Percentiles rank a stretch among this genome's conserved stretches.
Conservation (phyloP, 345 rosid genomes). For the Leavenworthia alabamica region DNA sequence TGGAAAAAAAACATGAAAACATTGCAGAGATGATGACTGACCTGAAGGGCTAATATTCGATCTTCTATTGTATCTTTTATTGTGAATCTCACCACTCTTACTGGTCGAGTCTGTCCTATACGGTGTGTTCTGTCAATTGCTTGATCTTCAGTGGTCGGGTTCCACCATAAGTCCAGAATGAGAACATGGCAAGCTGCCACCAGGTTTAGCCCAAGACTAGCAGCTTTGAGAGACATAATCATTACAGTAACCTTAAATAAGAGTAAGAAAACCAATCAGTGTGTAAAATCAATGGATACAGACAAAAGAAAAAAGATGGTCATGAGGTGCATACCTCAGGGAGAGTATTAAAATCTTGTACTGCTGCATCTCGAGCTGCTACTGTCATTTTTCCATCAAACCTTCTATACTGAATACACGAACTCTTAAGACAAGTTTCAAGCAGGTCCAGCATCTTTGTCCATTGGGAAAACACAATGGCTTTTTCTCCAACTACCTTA, state of each 20-base stretch:
- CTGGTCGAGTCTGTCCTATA: slow-evolving; percentile 89
- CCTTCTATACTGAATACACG: slow-evolving; percentile 76
- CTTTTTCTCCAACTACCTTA: slow-evolving; percentile 64
- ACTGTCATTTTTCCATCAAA: slow-evolving; percentile 99
- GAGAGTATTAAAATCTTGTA: slow-evolving; percentile 79
- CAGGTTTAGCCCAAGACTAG: slow-evolving; percentile 94
- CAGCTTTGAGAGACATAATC: slow-evolving; percentile 96
- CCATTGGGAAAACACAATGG: slow-evolving; percentile 95
- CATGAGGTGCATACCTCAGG: slow-evolving; percentile 61
- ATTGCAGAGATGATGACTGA: slow-evolving; percentile 14
- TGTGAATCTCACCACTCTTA: slow-evolving; percentile 75
- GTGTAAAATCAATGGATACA: neutral
- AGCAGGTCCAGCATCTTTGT: slow-evolving; percentile 88
- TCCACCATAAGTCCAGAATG: slow-evolving; percentile 95
- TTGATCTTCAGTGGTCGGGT: slow-evolving; percentile 95
- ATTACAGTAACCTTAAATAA: slow-evolving; percentile 66
- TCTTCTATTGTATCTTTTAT: slow-evolving; percentile 89
- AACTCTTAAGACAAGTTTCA: slow-evolving; percentile 64
- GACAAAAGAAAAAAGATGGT: neutral
- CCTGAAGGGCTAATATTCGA: slow-evolving; percentile 89
- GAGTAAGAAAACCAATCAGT: neutral
- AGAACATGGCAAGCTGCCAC: slow-evolving; percentile 92
- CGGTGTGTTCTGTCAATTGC: slow-evolving; percentile 98
- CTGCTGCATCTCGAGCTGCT: slow-evolving; percentile 85
- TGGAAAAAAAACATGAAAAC: neutral